phyloP scores from a whole-genome alignment of 2,329 filamentous ascomycete species.

The Hortaea sp. region DNA sequence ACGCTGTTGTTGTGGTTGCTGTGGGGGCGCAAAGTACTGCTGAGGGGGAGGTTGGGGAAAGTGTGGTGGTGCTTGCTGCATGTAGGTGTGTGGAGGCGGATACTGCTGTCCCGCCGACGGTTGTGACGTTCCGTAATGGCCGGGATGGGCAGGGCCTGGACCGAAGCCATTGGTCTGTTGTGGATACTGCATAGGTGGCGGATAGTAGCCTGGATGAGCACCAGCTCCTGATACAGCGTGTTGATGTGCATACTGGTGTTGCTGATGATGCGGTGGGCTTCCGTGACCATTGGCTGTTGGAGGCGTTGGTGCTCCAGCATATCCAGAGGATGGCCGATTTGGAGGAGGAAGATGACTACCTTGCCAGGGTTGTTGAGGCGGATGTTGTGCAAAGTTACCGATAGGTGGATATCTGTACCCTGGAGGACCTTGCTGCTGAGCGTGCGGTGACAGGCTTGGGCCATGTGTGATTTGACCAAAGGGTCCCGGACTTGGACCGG shows the following conservation, averaged over 20 bases:
- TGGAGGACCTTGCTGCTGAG: conserved; percentile 33
- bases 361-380: conserved; percentile 22
- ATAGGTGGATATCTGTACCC: conserved; percentile 24
- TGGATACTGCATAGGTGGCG: conserved; percentile 1
- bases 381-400: conserved; percentile 19
- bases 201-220: conserved; percentile 14
- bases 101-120: conserved; percentile 5
- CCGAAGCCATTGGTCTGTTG: conserved; percentile 1
- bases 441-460: conserved; percentile 35
- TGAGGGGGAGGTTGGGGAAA: background rate
- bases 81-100: conserved; percentile 5
- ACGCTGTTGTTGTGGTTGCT: background rate
- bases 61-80: conserved; percentile 1
- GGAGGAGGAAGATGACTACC: conserved; percentile 16
- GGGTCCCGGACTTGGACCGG: conserved; percentile 9
- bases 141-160: too few relatives aligned
- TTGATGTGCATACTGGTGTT: conserved; percentile 25
- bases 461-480: conserved; percentile 28
- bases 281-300: conserved; percentile 12
- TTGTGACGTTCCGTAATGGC: conserved; percentile 1
- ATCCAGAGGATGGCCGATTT: conserved; percentile 10
- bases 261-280: conserved; percentile 16
- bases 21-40: conserved; percentile 1
- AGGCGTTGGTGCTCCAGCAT: conserved; percentile 12
- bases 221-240: conserved; percentile 19